Evolutionary conservation across 768 basidiomycete genomes (phyloP).

Genomic region (Tulasnella sp.): DNA sequence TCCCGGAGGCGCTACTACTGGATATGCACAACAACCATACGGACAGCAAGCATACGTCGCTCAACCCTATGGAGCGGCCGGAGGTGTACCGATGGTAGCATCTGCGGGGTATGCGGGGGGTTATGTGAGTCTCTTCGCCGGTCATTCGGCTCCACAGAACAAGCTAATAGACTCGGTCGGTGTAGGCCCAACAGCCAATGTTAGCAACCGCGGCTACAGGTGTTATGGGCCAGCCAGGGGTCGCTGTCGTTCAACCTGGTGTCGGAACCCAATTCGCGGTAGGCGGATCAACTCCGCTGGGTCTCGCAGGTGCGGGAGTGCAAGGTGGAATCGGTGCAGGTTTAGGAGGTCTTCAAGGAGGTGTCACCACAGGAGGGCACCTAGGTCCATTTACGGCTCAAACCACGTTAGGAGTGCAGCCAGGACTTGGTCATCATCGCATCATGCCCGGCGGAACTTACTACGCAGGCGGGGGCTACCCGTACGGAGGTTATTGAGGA

Average conservation of each 20-base stretch:
- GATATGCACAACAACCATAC: neutral
- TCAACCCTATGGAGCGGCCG: neutral
- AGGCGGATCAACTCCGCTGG: neutral
- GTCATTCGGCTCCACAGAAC: neutral
- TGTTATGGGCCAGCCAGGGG: neutral
- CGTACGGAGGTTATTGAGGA: neutral
- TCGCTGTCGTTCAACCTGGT: neutral
- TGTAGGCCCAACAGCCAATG: neutral
- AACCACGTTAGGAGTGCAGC: neutral
- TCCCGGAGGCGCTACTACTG: neutral
- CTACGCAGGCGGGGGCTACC: neutral
- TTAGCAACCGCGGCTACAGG: neutral
- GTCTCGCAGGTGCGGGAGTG: neutral
- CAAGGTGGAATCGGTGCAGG: neutral
- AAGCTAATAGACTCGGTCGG: neutral
- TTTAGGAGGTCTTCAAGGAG: neutral
- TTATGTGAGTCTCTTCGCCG: neutral
- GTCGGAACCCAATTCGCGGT: neutral
- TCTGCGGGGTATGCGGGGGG: neutral
- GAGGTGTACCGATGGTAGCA: neutral
- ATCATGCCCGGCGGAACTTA: neutral
- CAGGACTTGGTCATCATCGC: neutral
- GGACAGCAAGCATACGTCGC: neutral
- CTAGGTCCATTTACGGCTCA: neutral
- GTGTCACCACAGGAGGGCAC: neutral